A percentile compares a stretch with the other conserved stretches of the same genome.
These are phyloP conservation scores for Epithele typhae DNA, from an alignment of 768 basidiomycete genomes.

Conservation along the genomic window DNA sequence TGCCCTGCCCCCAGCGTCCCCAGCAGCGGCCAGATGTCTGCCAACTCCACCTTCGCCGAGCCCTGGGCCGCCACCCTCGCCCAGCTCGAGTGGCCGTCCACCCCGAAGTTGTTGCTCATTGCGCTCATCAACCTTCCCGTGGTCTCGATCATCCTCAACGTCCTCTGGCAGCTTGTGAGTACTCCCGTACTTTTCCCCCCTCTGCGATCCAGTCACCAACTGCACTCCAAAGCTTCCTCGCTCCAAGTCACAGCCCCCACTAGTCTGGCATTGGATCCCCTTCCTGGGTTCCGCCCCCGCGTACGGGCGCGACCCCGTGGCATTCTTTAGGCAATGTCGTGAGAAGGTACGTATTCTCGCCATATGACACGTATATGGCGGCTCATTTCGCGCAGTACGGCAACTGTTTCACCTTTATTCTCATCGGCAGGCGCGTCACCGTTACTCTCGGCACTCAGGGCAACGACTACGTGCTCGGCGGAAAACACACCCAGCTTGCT, in stretches of 20 bases:
- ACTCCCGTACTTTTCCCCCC: neutral
- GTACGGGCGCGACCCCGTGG: conserved; percentile 92
- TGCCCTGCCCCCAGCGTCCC: neutral
- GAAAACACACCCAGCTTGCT: conserved; percentile 86
- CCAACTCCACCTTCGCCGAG: conserved; percentile 23
- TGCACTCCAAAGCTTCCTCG: conserved; percentile 59
- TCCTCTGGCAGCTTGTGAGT: conserved; percentile 70
- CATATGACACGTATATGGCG: neutral
- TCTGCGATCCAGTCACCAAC: neutral
- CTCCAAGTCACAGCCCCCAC: conserved; percentile 72
- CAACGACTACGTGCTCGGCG: conserved; percentile 91
- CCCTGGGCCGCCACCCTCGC: conserved; percentile 26
- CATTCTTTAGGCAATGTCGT: conserved; percentile 75
- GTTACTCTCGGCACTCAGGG: conserved; percentile 89
- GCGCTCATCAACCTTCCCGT: conserved; percentile 63
- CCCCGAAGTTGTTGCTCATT: conserved; percentile 30
- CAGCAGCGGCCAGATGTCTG: conserved; percentile 16
- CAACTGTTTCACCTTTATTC: conserved; percentile 92
- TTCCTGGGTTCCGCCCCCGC: conserved; percentile 82
- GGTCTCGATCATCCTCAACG: conserved; percentile 66
- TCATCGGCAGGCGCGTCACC: conserved; percentile 87
- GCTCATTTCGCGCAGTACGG: conserved; percentile 63
- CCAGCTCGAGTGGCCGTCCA: conserved; percentile 23
- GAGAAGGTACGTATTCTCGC: conserved; percentile 56
- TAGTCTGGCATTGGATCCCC: conserved; percentile 92